These are phyloP conservation scores for Geotrichum aggregatum DNA, from an alignment of 1,139 yeast genomes.

Conservation along the genomic window DNA sequence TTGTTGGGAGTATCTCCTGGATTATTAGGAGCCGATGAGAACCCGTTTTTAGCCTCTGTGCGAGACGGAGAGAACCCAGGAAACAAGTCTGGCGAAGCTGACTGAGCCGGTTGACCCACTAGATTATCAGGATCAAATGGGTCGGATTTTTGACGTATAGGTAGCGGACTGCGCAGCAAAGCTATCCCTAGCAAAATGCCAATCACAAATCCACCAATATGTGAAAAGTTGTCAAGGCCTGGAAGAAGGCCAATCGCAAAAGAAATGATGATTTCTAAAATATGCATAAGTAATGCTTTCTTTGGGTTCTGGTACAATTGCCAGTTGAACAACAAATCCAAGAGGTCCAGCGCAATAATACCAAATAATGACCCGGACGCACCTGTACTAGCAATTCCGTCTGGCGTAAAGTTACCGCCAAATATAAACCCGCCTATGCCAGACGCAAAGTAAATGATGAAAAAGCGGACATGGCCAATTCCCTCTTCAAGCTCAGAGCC, in stretches of 20 bases:
- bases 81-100: slow-evolving; percentile 2
- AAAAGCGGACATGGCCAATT: slow-evolving; percentile 56
- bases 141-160: too few relatives aligned
- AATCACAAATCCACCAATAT: slow-evolving; percentile 69
- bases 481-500: slow-evolving; percentile 60
- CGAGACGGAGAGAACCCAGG: slow-evolving; percentile 4
- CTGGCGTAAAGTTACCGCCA: slow-evolving; percentile 70
- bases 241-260: slow-evolving; percentile 67
- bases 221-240: slow-evolving; percentile 72
- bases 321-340: slow-evolving; percentile 58
- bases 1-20: neutral
- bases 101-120: neutral
- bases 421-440: slow-evolving; percentile 67
- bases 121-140: too few relatives aligned
- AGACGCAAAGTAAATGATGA: slow-evolving; percentile 54
- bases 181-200: slow-evolving; percentile 54
- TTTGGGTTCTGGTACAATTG: slow-evolving; percentile 43
- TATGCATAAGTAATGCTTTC: slow-evolving; percentile 47
- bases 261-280: slow-evolving; percentile 56
- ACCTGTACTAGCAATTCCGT: slow-evolving; percentile 67
- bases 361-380: slow-evolving; percentile 75
- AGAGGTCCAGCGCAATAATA: slow-evolving; percentile 57
- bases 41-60: neutral
- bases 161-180: slow-evolving; percentile 60
- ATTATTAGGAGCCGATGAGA: neutral